phyloP scores from a whole-genome alignment of 129 eudicot species.

The Pulicaria dysenterica region DNA sequence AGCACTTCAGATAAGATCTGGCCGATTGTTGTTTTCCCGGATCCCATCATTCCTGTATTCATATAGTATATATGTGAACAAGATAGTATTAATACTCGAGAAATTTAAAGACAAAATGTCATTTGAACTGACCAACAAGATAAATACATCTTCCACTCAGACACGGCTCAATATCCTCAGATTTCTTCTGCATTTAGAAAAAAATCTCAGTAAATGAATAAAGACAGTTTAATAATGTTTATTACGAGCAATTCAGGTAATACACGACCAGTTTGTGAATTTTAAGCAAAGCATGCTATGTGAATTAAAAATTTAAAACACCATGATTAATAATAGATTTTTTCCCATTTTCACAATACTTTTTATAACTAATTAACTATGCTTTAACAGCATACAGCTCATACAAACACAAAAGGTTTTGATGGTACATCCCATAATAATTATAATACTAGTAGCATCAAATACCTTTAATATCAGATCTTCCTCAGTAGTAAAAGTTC shows the following conservation, averaged over 20 bases:
- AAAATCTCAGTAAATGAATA: constrained; percentile 17
- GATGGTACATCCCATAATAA: not conserved
- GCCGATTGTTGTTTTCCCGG: constrained; percentile 97
- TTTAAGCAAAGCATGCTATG: constrained; percentile 8
- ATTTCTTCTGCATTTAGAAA: constrained; percentile 61
- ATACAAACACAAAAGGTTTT: not conserved
- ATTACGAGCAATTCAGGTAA: constrained; percentile 3
- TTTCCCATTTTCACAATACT: not conserved
- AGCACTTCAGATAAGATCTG: constrained; percentile 71
- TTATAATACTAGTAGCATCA: not conserved
- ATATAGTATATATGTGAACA: constrained; percentile 13
- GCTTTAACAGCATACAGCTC: not conserved
- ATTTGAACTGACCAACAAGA: constrained; percentile 80
- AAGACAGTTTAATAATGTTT: constrained; percentile 15
- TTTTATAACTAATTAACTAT: not conserved
- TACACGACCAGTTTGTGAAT: constrained; percentile 2
- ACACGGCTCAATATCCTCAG: constrained; percentile 64
- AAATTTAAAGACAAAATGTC: constrained; percentile 14
- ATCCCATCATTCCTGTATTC: constrained; percentile 97
- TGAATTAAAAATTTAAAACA: not conserved
- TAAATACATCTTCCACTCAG: constrained; percentile 79
- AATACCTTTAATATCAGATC: constrained; percentile 63
- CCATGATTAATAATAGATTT: not conserved
- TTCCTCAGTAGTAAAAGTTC: constrained; percentile 58
- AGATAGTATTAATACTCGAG: not conserved